These are phyloP conservation scores for Pleurotus platypus DNA, from an alignment of 768 basidiomycete genomes.

Conservation along the genomic window DNA sequence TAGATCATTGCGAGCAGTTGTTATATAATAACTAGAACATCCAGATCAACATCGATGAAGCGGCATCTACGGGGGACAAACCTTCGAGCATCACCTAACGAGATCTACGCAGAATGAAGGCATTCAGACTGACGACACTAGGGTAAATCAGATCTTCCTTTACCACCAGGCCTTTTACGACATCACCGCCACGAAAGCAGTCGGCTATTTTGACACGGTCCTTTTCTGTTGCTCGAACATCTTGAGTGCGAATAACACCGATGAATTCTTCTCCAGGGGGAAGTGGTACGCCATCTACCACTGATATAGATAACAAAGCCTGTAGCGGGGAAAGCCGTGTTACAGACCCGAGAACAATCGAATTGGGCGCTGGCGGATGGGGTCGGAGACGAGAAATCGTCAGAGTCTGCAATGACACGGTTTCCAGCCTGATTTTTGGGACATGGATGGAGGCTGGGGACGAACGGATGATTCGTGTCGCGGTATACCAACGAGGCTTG, in stretches of 20 bases:
- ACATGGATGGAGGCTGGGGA: conserved; percentile 25
- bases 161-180: conserved; percentile 84
- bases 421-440: conserved; percentile 17
- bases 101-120: conserved; percentile 52
- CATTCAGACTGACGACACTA: too few relatives aligned
- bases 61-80: background rate
- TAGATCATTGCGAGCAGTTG: conserved; percentile 85
- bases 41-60: background rate
- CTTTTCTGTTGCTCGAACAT: conserved; percentile 87
- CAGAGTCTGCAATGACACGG: conserved; percentile 41
- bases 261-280: conserved; percentile 84
- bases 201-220: conserved; percentile 87
- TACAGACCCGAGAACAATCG: conserved; percentile 79
- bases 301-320: conserved; percentile 78
- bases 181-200: conserved; percentile 90
- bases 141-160: conserved; percentile 1
- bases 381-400: conserved; percentile 65
- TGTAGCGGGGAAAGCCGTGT: conserved; percentile 82
- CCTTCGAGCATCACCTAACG: conserved; percentile 82
- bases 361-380: conserved; percentile 69
- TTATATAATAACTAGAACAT: conserved; percentile 68
- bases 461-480: conserved; percentile 63
- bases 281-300: conserved; percentile 83
- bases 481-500: conserved; percentile 68
- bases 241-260: conserved; percentile 84